A percentile compares a stretch with the other conserved stretches of the same genome.
These are phyloP conservation scores for Psidium guajava DNA, from an alignment of 345 rosid species.

Conservation along the genomic window DNA sequence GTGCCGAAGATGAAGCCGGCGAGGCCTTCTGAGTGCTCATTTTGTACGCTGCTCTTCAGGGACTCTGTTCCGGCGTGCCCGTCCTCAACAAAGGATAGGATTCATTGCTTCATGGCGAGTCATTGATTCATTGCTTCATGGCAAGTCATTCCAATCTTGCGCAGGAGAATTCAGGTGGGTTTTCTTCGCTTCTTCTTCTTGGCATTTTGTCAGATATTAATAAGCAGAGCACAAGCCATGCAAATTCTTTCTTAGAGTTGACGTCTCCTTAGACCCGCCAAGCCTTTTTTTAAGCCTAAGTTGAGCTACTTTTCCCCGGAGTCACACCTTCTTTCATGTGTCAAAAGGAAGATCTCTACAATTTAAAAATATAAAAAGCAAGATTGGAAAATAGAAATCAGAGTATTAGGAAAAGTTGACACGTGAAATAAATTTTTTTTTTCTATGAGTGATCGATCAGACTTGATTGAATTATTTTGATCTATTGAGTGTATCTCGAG, in stretches of 20 bases:
- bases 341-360: not conserved
- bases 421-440: not conserved
- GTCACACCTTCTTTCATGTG: not conserved
- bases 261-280: not conserved
- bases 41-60: not conserved
- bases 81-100: not conserved
- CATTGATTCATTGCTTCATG: conserved; percentile 5
- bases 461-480: not conserved
- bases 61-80: not conserved
- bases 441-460: not conserved
- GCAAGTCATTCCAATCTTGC: not conserved
- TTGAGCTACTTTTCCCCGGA: not conserved
- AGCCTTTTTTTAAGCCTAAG: not conserved
- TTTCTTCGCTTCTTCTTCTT: not conserved
- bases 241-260: not conserved
- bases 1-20: too few relatives aligned
- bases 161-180: not conserved
- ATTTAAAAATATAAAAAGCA: not conserved
- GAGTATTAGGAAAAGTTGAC: not conserved
- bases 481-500: not conserved
- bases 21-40: not conserved
- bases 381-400: not conserved
- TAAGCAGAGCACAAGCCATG: not conserved
- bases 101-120: not conserved
- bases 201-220: not conserved